phyloP scores from a whole-genome alignment of 108 stramenopile genomes.

The Cyclostephanos tholiformis region DNA sequence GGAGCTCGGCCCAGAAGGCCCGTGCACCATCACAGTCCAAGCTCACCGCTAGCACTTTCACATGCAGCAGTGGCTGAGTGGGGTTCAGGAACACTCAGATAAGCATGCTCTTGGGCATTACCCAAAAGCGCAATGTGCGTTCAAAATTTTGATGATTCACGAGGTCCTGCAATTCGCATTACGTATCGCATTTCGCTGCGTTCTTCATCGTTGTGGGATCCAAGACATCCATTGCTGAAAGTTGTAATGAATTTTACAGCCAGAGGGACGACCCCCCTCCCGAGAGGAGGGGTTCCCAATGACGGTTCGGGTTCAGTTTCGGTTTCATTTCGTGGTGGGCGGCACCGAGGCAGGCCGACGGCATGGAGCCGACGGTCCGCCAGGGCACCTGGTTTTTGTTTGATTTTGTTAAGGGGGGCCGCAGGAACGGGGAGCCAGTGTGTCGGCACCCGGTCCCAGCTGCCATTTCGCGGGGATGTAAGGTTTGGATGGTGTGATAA shows the following conservation, averaged over 20 bases:
- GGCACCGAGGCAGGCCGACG: neutral
- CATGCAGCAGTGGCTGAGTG: constrained; percentile 59
- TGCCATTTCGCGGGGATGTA: constrained; percentile 45
- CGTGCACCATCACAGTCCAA: constrained; percentile 55
- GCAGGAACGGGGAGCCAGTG: constrained; percentile 13
- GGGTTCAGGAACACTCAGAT: constrained; percentile 89
- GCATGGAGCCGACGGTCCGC: neutral
- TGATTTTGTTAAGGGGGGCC: neutral
- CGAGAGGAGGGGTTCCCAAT: constrained; percentile 15
- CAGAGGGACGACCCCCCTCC: constrained; percentile 21
- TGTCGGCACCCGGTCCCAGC: constrained; percentile 13
- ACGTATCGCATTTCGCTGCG: constrained; percentile 99
- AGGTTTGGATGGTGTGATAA: constrained; percentile 89
- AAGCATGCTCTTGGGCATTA: constrained; percentile 85
- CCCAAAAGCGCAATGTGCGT: constrained; percentile 95
- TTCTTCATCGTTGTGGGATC: constrained; percentile 98
- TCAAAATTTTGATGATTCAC: constrained; percentile 97
- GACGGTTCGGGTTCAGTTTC: constrained; percentile 29
- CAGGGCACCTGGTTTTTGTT: constrained; percentile 16
- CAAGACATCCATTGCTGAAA: constrained; percentile 98
- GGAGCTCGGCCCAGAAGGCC: constrained; percentile 11
- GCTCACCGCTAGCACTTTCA: constrained; percentile 28
- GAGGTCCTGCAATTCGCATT: constrained; percentile 96
- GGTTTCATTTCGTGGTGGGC: constrained; percentile 27
- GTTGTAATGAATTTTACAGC: constrained; percentile 73